A percentile compares a stretch with the other conserved stretches of the same genome.
Evolutionary conservation across 768 basidiomycete genomes (phyloP).

Genomic region (Atractiella rhizophila): DNA sequence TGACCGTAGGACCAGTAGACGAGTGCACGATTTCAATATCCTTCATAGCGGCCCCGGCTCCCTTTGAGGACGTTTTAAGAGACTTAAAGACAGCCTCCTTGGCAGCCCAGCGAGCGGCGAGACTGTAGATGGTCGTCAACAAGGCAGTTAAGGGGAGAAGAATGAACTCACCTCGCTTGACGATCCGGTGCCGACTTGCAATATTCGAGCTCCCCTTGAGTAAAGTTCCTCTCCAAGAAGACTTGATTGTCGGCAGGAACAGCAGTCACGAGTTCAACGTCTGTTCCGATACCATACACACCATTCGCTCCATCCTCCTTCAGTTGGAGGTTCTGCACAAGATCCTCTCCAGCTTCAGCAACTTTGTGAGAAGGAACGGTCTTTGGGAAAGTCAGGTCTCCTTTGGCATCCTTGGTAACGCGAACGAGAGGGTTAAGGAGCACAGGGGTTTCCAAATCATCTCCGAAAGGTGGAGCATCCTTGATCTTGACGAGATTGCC

Average conservation of each 20-base stretch:
- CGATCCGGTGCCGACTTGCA: slow-evolving; percentile 66
- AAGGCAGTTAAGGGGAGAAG: background rate
- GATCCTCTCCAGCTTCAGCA: slow-evolving; percentile 1
- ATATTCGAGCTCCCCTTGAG: slow-evolving; percentile 59
- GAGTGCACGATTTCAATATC: slow-evolving; percentile 78
- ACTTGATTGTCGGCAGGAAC: slow-evolving; percentile 70
- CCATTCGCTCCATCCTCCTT: slow-evolving; percentile 7
- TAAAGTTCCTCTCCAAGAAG: slow-evolving; percentile 82
- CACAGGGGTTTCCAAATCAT: slow-evolving; percentile 62
- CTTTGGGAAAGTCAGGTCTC: slow-evolving; percentile 51
- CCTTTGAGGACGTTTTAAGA: slow-evolving; percentile 63
- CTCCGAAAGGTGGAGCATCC: slow-evolving; percentile 28
- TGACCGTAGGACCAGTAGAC: slow-evolving; percentile 50
- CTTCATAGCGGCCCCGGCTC: slow-evolving; percentile 81
- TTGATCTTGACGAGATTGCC: slow-evolving; percentile 5
- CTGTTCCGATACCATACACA: slow-evolving; percentile 14
- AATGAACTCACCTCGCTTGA: slow-evolving; percentile 36
- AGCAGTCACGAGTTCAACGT: slow-evolving; percentile 43
- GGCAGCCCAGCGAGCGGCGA: background rate
- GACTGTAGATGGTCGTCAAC: background rate
- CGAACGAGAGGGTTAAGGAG: slow-evolving; percentile 80
- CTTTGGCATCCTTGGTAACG: slow-evolving; percentile 54
- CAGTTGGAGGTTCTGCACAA: background rate
- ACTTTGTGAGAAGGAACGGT: slow-evolving; percentile 9
- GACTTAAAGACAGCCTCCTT: slow-evolving; percentile 54